phyloP scores from a whole-genome alignment of 169 alveolate species.

The Plasmodium blacklocki region DNA sequence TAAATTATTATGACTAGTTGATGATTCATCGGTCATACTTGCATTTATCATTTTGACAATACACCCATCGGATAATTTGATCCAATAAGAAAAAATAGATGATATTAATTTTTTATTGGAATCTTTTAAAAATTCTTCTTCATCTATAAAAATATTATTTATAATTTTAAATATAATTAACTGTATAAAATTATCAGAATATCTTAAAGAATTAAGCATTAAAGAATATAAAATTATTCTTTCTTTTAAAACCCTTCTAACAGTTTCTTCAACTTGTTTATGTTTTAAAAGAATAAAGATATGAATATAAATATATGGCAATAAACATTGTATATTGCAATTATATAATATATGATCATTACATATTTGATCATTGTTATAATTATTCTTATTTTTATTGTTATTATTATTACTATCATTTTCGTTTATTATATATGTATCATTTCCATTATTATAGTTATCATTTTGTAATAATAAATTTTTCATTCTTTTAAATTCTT shows the following conservation, averaged over 20 bases:
- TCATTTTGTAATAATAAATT: conserved; percentile 16
- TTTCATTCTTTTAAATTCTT: conserved; percentile 39
- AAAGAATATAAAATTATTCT: conserved; percentile 59
- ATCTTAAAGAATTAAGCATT: conserved; percentile 67
- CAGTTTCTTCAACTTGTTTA: conserved; percentile 32
- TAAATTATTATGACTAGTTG: neutral
- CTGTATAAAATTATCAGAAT: conserved; percentile 65
- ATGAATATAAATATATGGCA: conserved; percentile 34
- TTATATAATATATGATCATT: neutral
- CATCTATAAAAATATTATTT: conserved; percentile 38
- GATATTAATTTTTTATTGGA: conserved; percentile 64
- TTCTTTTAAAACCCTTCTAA: conserved; percentile 50
- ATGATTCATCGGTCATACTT: conserved; percentile 2
- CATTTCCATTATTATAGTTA: conserved; percentile 11
- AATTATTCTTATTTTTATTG: neutral
- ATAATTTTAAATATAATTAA: conserved; percentile 61
- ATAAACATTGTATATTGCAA: neutral
- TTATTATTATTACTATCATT: neutral
- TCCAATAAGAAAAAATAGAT: conserved; percentile 54
- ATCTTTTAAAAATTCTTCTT: conserved; percentile 50
- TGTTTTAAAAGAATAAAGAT: conserved; percentile 61
- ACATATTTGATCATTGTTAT: neutral
- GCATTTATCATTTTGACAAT: conserved; percentile 46
- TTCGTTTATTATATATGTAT: neutral
- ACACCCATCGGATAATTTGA: conserved; percentile 54